A percentile compares a stretch with the other conserved stretches of the same genome.
Evolutionary conservation across 2,329 filamentous ascomycete genomes (phyloP).

Genomic region (Aureobasidium melanogenum): DNA sequence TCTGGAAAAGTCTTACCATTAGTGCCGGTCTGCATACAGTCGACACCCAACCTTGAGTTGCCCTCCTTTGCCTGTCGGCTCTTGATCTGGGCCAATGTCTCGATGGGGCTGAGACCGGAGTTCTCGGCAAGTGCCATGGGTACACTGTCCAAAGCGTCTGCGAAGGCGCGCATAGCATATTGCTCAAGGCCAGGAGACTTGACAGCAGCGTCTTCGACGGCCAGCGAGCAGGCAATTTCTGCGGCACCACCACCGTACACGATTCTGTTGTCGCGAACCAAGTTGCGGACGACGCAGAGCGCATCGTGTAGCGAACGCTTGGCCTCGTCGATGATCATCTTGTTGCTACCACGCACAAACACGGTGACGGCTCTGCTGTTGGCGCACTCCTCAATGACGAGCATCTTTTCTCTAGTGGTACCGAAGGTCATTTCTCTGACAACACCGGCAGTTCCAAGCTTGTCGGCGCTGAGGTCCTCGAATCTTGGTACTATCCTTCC

Average conservation of each 20-base stretch:
- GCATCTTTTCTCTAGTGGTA: slow-evolving; percentile 97
- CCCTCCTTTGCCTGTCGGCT: slow-evolving; percentile 88
- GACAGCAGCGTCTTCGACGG: slow-evolving; percentile 88
- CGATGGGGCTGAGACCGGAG: slow-evolving; percentile 89
- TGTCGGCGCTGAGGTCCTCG: slow-evolving; percentile 83
- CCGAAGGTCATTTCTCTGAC: slow-evolving; percentile 95
- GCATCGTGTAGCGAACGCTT: slow-evolving; percentile 96
- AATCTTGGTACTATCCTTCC: slow-evolving; percentile 95
- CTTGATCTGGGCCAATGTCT: slow-evolving; percentile 90
- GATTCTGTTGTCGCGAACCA: slow-evolving; percentile 91
- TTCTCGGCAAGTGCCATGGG: slow-evolving; percentile 98
- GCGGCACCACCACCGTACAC: slow-evolving; percentile 96
- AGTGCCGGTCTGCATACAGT: slow-evolving; percentile 92
- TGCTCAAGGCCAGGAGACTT: slow-evolving; percentile 92
- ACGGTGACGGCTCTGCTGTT: slow-evolving; percentile 94
- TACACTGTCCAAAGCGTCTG: slow-evolving; percentile 85
- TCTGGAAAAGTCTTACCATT: slow-evolving; percentile 51
- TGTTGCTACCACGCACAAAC: slow-evolving; percentile 96
- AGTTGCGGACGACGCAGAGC: slow-evolving; percentile 91
- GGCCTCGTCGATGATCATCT: slow-evolving; percentile 99
- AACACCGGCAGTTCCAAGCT: slow-evolving; percentile 81
- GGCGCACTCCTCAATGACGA: slow-evolving; percentile 97
- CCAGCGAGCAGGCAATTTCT: slow-evolving; percentile 93
- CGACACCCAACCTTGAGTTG: slow-evolving; percentile 73
- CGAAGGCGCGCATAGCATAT: slow-evolving; percentile 97